A percentile compares a stretch with the other conserved stretches of the same genome.
These are phyloP conservation scores for Dendryphion nanum DNA, from an alignment of 2,329 filamentous ascomycete genomes.

Conservation along the genomic window DNA sequence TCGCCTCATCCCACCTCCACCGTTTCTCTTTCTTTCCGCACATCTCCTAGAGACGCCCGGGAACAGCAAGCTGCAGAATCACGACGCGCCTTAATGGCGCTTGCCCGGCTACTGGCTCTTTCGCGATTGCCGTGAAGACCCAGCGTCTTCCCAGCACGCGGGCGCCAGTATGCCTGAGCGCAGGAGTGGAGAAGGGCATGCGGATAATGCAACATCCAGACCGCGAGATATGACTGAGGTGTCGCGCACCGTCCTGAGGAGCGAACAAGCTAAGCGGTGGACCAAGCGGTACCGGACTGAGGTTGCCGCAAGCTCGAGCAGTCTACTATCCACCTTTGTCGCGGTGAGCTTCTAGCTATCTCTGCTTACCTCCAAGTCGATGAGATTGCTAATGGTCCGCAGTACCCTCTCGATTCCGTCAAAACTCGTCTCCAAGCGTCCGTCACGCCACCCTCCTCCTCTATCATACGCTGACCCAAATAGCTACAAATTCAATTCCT, in stretches of 20 bases:
- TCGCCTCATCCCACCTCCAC: conserved; percentile 14
- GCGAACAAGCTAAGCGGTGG: conserved; percentile 53
- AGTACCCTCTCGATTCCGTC: conserved; percentile 82
- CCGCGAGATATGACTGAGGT: conserved; percentile 41
- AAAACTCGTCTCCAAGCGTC: conserved; percentile 84
- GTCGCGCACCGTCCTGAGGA: conserved; percentile 34
- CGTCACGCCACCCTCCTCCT: conserved; percentile 11
- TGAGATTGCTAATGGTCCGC: conserved; percentile 18
- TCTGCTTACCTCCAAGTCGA: not conserved
- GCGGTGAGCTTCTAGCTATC: conserved; percentile 51
- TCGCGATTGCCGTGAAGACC: conserved; percentile 63
- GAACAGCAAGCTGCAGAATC: conserved; percentile 17
- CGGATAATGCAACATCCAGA: conserved; percentile 21
- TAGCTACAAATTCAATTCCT: conserved; percentile 70
- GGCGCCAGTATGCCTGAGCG: conserved; percentile 46
- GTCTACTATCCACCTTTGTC: conserved; percentile 72
- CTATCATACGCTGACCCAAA: conserved; percentile 14
- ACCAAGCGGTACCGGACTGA: conserved; percentile 78
- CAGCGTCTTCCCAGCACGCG: conserved; percentile 50
- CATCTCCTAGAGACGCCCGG: conserved; percentile 7
- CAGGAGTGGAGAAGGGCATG: conserved; percentile 20
- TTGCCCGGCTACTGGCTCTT: conserved; percentile 52
- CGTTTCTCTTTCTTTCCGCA: conserved; percentile 4
- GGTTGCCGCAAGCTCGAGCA: conserved; percentile 74
- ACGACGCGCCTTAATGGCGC: conserved; percentile 52